These are phyloP conservation scores for Backusella liffmaniae DNA, from an alignment of 192 early-diverging fungal species.

Conservation along the genomic window DNA sequence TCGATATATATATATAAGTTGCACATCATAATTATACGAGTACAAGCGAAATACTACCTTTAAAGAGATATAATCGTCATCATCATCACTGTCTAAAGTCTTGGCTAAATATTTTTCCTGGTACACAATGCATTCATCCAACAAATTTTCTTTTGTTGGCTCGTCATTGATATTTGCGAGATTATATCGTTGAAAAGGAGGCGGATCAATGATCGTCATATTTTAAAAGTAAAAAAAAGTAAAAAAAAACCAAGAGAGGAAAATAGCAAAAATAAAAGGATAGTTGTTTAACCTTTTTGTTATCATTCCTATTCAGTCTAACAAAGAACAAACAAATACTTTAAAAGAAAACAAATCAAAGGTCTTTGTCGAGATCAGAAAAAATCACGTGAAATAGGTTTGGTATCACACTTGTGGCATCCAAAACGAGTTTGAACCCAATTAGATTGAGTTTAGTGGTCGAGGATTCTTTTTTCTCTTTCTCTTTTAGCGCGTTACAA, in stretches of 20 bases:
- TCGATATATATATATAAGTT: not conserved
- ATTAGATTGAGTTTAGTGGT: not conserved
- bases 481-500: slow-evolving; percentile 1
- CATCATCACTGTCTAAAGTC: not conserved
- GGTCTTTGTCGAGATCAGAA: not conserved
- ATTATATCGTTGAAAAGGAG: not conserved
- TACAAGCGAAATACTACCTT: not conserved
- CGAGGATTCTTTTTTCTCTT: not conserved
- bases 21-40: not conserved
- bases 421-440: not conserved
- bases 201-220: not conserved
- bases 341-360: not conserved
- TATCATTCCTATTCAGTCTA: not conserved
- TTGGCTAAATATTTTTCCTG: not conserved
- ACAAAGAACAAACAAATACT: not conserved
- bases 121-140: not conserved
- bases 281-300: not conserved
- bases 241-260: not conserved
- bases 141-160: not conserved
- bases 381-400: not conserved
- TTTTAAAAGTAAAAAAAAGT: not conserved
- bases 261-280: not conserved
- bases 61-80: not conserved
- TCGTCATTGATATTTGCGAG: not conserved
- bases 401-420: not conserved